These are phyloP conservation scores for Huntiella savannae DNA, from an alignment of 2,329 filamentous ascomycete species.

Conservation along the genomic window DNA sequence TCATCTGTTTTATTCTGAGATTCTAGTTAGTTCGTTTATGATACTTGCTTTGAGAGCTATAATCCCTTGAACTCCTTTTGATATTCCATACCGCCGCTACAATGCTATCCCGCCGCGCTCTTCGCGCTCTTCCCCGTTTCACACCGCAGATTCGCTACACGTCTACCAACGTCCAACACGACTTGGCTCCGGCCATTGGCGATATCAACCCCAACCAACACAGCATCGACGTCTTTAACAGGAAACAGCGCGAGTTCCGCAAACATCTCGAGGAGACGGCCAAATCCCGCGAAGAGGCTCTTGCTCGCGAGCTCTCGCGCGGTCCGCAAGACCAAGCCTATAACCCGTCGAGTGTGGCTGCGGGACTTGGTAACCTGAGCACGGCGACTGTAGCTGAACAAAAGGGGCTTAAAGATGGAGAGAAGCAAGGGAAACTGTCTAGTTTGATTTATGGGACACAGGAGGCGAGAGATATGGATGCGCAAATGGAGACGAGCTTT, in stretches of 20 bases:
- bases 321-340: slow-evolving; percentile 4
- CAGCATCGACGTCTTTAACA: slow-evolving; percentile 56
- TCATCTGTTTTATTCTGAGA: no score
- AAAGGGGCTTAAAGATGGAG: slow-evolving; percentile 26
- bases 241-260: slow-evolving; percentile 72
- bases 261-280: slow-evolving; percentile 58
- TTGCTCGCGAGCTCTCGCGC: slow-evolving; percentile 5
- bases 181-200: slow-evolving; percentile 51
- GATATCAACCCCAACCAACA: slow-evolving; percentile 54
- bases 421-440: slow-evolving; percentile 55
- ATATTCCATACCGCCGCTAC: neutral
- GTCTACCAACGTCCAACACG: slow-evolving; percentile 21
- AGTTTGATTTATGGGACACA: slow-evolving; percentile 94
- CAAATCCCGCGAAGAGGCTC: slow-evolving; percentile 34
- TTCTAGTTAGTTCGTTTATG: no score
- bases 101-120: neutral
- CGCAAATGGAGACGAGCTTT: slow-evolving; percentile 90
- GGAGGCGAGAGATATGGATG: slow-evolving; percentile 82
- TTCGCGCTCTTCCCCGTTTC: slow-evolving; percentile 13
- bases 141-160: slow-evolving; percentile 15
- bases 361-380: slow-evolving; percentile 42
- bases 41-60: no score
- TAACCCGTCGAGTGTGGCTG: slow-evolving; percentile 14
- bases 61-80: neutral
- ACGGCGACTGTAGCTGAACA: slow-evolving; percentile 26